Conservation (phyloP, 176 grass and related monocot genomes). For the Rhipidocladum racemiflorum region DNA sequence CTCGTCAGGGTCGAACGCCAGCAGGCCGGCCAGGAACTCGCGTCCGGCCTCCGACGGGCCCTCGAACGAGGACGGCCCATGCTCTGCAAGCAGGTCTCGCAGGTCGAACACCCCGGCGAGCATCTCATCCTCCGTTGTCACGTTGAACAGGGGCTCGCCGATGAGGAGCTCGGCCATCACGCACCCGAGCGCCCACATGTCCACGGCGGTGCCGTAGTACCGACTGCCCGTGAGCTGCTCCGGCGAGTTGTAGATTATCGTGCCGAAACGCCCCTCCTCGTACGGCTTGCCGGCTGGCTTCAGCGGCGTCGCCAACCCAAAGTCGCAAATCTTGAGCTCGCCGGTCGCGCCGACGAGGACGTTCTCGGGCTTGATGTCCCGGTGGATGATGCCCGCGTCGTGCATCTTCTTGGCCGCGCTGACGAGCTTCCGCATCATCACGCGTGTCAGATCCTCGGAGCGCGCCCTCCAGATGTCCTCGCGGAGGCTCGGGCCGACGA, state of each 20-base stretch:
- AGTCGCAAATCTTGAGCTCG: slow-evolving; percentile 36
- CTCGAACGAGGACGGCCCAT: no score
- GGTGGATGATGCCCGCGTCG: slow-evolving; percentile 19
- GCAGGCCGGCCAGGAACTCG: slow-evolving; percentile 33
- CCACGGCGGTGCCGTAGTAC: not conserved
- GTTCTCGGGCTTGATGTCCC: slow-evolving; percentile 45
- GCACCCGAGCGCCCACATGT: not conserved
- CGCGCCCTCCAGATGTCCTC: not conserved
- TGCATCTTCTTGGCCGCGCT: slow-evolving; percentile 22
- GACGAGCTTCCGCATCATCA: slow-evolving; percentile 1
- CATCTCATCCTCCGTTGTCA: not conserved
- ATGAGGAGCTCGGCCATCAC: not conserved
- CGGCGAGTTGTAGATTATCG: not conserved
- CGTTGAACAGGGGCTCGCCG: not conserved
- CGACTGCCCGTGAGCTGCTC: not conserved
- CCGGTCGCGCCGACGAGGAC: not conserved
- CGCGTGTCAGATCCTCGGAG: not conserved
- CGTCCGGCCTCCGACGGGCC: not conserved
- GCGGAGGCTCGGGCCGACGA: not conserved
- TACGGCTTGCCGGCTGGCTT: not conserved
- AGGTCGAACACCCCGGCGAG: not conserved
- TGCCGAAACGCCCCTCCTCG: not conserved
- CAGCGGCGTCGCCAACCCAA: not conserved
- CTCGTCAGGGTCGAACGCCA: slow-evolving; percentile 13
- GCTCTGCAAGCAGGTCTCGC: no score